These are phyloP conservation scores for Davidsoniella neocaledoniae DNA, from an alignment of 2,329 filamentous ascomycete genomes.

Conservation along the genomic window DNA sequence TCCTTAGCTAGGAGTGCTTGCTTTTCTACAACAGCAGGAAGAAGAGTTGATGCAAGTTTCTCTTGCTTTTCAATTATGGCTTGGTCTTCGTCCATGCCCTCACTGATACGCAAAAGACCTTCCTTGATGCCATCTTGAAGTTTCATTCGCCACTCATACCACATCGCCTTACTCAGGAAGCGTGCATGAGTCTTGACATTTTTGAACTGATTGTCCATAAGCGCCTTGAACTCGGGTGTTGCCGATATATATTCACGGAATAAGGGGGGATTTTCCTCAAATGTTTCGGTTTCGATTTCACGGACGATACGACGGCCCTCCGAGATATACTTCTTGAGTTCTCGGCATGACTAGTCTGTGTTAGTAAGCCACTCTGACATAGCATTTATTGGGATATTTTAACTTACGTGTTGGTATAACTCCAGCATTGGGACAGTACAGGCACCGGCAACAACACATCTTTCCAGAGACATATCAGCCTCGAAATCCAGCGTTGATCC, in stretches of 20 bases:
- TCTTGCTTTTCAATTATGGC: constrained; percentile 50
- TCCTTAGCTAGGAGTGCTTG: constrained; percentile 47
- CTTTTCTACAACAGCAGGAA: constrained; percentile 48
- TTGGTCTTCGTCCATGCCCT: constrained; percentile 63
- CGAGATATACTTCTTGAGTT: constrained; percentile 92
- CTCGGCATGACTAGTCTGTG: constrained; percentile 61
- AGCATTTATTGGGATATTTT: neutral
- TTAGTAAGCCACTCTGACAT: neutral
- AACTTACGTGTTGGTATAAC: constrained; percentile 48
- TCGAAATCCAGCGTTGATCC: constrained; percentile 24
- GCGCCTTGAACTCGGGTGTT: constrained; percentile 59
- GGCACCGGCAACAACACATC: constrained; percentile 72
- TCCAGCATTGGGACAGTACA: constrained; percentile 89
- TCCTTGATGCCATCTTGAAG: constrained; percentile 66
- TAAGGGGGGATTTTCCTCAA: constrained; percentile 75
- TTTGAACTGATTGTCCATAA: constrained; percentile 95
- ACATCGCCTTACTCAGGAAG: constrained; percentile 82
- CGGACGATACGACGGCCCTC: constrained; percentile 80
- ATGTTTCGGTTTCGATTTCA: constrained; percentile 77
- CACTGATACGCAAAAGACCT: constrained; percentile 56
- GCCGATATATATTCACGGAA: constrained; percentile 86
- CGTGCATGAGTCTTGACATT: constrained; percentile 90
- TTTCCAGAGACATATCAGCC: constrained; percentile 47
- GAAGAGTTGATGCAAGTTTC: constrained; percentile 44
- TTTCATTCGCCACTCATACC: constrained; percentile 96